Evolutionary conservation across 805 yeast genomes (phyloP), one percentile per base, ranked within the genome.

Genomic region (Dipodascus geniculatus): DNA sequence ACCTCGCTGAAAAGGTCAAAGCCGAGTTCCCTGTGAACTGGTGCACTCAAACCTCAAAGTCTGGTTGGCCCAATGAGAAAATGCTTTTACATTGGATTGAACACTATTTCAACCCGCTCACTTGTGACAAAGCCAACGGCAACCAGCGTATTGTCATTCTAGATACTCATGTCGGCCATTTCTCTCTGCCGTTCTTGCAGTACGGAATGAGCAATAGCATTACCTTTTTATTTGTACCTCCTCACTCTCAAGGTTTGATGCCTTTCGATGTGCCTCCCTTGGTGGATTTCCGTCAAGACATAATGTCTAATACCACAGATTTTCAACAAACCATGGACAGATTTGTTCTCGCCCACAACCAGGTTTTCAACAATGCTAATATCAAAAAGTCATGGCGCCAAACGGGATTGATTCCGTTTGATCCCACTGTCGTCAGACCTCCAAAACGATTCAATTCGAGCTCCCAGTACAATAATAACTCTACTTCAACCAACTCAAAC

Each of bases 121-220:
- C 44, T n/a, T 4, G 14, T 38, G 44, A 38, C 4, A 38, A 38
- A 17, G 44, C 44, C 14, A 38, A 38, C 20, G 44, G 44, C 20
- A 38, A 38, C 20, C 44, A 38, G 14, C 44, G 44, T n/a, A 38
- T 38, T 6, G 4, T 38, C 6, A 38, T 38, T 38, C 44, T 38
- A n/a, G 44, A 38, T 38, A 38, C 44, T 38, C 44, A 38, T n/a
- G 44, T 38, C 20, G 44, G 44, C 20, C 44, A 38, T 38, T 38
- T 38, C 14, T 38, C 44, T 4, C 19, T 38, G 6, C 44, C 44
- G 8, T 38, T 38, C 20, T 38, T 38, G 20, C 44, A 38, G 44
- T 38, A 38, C 14, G 44, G 44, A 38, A 38, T 38, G 44, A 38
- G 14, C 19, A 38, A 38, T 38, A 38, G 14, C 44, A 38, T 38